phyloP scores from a whole-genome alignment of 331 rosid species.

The Telfairia occidentalis region DNA sequence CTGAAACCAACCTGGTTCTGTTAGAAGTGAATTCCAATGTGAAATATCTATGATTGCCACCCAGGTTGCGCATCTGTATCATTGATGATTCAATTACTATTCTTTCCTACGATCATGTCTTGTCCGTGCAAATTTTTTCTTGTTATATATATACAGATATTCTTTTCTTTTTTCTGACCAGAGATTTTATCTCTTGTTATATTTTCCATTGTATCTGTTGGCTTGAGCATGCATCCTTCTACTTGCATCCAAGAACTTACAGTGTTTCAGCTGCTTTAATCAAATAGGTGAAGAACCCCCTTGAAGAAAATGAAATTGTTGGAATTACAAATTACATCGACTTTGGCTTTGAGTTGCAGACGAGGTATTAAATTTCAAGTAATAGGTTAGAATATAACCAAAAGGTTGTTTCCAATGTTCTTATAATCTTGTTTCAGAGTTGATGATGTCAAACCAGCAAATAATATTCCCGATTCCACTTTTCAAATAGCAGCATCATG shows the following conservation, averaged over 20 bases:
- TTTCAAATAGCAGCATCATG: conserved; percentile 94
- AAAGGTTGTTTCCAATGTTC: conserved; percentile 19
- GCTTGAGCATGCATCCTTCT: neutral
- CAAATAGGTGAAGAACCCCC: conserved; percentile 83
- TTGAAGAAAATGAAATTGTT: conserved; percentile 62
- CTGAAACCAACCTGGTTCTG: neutral
- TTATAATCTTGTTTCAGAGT: conserved; percentile 33
- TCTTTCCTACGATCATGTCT: neutral
- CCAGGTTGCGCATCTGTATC: neutral
- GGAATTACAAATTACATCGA: conserved; percentile 94
- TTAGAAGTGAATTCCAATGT: neutral
- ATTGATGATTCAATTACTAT: neutral
- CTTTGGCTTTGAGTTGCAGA: conserved; percentile 85
- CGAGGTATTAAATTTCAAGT: conserved; percentile 35
- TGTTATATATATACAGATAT: neutral
- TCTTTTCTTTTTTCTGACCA: neutral
- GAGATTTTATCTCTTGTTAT: neutral
- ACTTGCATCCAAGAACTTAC: conserved; percentile 6
- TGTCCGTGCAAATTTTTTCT: neutral
- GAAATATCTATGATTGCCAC: neutral
- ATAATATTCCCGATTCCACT: conserved; percentile 45
- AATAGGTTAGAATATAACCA: conserved; percentile 4
- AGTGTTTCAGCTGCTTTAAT: conserved; percentile 20
- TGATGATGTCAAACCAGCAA: conserved; percentile 42
- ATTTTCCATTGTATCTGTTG: neutral